Conservation (phyloP, 495 filamentous ascomycete genomes). For the Neurospora tetraspora region DNA sequence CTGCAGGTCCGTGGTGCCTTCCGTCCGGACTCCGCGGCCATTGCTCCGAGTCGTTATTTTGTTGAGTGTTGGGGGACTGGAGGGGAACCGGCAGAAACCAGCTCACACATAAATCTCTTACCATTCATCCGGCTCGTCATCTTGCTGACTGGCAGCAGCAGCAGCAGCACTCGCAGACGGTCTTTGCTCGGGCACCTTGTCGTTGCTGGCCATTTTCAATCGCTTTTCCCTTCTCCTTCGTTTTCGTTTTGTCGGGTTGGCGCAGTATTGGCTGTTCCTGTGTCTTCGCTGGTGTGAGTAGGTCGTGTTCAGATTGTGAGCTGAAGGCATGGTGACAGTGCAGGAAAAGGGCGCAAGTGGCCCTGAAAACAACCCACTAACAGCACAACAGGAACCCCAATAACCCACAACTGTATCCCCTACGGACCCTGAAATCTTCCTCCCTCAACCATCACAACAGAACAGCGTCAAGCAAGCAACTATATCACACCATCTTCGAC, state of each 20-base stretch:
- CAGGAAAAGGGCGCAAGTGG: not conserved
- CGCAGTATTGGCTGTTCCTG: not conserved
- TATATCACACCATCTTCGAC: not conserved
- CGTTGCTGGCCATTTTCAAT: not conserved
- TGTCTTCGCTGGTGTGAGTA: not conserved
- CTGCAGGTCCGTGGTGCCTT: not conserved
- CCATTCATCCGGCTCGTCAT: slow-evolving; percentile 96
- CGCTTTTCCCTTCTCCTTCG: not conserved
- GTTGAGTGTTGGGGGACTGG: not conserved
- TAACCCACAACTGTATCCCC: not conserved
- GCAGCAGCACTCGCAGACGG: slow-evolving; percentile 1
- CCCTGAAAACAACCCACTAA: not conserved
- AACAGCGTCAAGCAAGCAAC: not conserved
- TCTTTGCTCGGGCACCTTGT: not conserved
- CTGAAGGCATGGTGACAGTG: not conserved
- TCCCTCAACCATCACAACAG: not conserved
- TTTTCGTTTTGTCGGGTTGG: not conserved
- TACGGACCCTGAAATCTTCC: not conserved
- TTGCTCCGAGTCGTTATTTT: not conserved
- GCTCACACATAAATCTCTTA: slow-evolving; percentile 30
- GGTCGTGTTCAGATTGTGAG: not conserved
- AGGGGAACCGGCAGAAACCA: not conserved
- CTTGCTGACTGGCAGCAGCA: slow-evolving; percentile 30
- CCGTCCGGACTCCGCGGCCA: not conserved
- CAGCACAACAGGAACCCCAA: not conserved